Base-by-base conservation (phyloP, 495 filamentous ascomycete genomes). In the Xylaria sp. region DNA sequence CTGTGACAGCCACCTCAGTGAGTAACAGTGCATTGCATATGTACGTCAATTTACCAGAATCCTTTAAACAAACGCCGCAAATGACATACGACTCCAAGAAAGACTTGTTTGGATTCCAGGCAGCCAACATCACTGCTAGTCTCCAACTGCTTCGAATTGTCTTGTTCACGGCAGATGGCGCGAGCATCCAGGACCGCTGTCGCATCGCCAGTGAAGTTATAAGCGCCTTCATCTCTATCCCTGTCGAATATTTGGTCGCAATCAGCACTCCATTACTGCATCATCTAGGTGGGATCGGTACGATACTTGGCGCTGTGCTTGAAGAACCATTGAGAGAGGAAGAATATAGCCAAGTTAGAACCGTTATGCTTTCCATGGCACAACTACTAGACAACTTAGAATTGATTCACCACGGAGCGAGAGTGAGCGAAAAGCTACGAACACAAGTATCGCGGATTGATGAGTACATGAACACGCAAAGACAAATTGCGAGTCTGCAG, bases 121-220 rank as follows among this genome's bases (percentile, higher is more conserved):
- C 84, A n/a, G 85, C 86, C 50, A 86, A 87, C 65, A 87, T 88
- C 53, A 79, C 82, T 33, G 84, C 84, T 5, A 87, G 84, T 5
- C 72, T 87, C 15, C 83, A 85, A 67, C 80, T 87, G 14, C 80
- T 87, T 8, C 83, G 84, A 12, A 85, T 87, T 78, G 78, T 84
- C 6, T 75, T 86, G 11, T 80, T 86, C 68, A 82, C 82, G 4
- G 76, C 80, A 0, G 83, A 82, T 48, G 78, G 61, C 21, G 78
- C 77, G 44, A 82, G 81, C 33, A 76, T 84, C 4, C 77, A 84
- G 52, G 75, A 81, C 33, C 85, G 85, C 71, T 87, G 85, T 61
- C 73, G 81, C 43, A 81, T 88, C 7, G 84, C 84, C 24, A 78
- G 79, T 40, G 80, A 88, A 57, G 75, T 87, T 29, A 77, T 88